Percentiles rank a stretch among this genome's conserved stretches.
Conservation (phyloP, 192 early-diverging fungal genomes). For the Coemansia sp. region DNA sequence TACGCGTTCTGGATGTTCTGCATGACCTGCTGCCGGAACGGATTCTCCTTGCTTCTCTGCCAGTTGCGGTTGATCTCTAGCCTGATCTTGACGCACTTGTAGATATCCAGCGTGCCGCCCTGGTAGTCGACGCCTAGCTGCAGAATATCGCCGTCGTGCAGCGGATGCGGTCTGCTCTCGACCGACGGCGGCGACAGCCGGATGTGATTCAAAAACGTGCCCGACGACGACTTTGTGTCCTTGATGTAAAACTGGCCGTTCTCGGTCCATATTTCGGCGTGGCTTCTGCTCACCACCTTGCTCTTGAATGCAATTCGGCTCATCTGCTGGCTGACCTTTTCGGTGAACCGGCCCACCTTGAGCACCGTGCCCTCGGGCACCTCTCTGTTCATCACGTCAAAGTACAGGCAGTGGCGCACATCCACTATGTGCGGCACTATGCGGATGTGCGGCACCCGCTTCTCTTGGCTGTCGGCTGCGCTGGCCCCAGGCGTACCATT, state of each 20-base stretch:
- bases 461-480: conserved; percentile 1
- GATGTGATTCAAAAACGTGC: conserved; percentile 95
- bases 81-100: conserved; percentile 89
- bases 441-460: conserved; percentile 48
- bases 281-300: conserved; percentile 91
- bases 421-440: conserved; percentile 59
- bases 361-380: conserved; percentile 59
- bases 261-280: conserved; percentile 91
- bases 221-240: conserved; percentile 95
- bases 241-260: conserved; percentile 85
- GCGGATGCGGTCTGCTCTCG: conserved; percentile 74
- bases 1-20: conserved; percentile 52
- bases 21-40: conserved; percentile 57
- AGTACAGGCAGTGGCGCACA: conserved; percentile 56
- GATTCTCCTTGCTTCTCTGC: conserved; percentile 62
- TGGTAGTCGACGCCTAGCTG: conserved; percentile 98
- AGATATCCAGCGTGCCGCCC: conserved; percentile 86
- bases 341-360: conserved; percentile 74
- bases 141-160: conserved; percentile 89
- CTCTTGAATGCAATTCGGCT: conserved; percentile 80
- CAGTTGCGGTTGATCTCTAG: conserved; percentile 70
- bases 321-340: conserved; percentile 58
- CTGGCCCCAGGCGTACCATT: not conserved
- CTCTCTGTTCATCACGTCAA: conserved; percentile 63
- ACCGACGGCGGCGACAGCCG: conserved; percentile 83